These are phyloP conservation scores for Beauveria sp. DNA, from an alignment of 2,329 filamentous ascomycete species.

Conservation along the genomic window DNA sequence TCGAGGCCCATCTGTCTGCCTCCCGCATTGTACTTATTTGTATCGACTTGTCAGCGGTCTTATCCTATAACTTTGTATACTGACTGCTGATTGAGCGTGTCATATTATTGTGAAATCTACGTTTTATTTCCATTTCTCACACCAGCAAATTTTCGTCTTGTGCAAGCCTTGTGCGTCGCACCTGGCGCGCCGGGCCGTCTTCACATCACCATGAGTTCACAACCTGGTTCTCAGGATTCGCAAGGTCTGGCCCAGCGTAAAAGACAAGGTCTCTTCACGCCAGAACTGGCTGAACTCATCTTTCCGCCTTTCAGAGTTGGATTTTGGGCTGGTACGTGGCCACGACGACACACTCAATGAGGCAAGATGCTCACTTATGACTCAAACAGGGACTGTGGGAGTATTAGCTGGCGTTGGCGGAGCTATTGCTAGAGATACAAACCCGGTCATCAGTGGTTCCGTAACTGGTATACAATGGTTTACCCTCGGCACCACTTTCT, in stretches of 20 bases:
- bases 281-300: slow-evolving; percentile 37
- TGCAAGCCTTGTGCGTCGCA: not conserved
- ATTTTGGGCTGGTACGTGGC: slow-evolving; percentile 43
- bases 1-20: not conserved
- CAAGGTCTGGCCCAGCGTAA: slow-evolving; percentile 17
- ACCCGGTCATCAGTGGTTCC: slow-evolving; percentile 62
- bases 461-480: slow-evolving; percentile 76
- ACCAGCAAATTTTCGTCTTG: not conserved
- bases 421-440: slow-evolving; percentile 62
- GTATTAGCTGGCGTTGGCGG: slow-evolving; percentile 58
- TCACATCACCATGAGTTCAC: slow-evolving; percentile 13
- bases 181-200: not conserved
- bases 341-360: too few relatives aligned
- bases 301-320: slow-evolving; percentile 51
- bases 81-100: not conserved
- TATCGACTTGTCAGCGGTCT: not conserved
- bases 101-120: not conserved
- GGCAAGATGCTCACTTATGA: not conserved
- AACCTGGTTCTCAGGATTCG: slow-evolving; percentile 15
- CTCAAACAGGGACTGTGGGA: slow-evolving; percentile 46
- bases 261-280: slow-evolving; percentile 31
- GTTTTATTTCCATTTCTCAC: not conserved
- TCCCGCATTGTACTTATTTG: not conserved
- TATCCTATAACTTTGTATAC: not conserved
- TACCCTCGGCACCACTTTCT: slow-evolving; percentile 67